A percentile compares a stretch with the other conserved stretches of the same genome.
Evolutionary conservation across 176 grass and related monocot genomes (phyloP).

Genomic region (Avena atlantica): DNA sequence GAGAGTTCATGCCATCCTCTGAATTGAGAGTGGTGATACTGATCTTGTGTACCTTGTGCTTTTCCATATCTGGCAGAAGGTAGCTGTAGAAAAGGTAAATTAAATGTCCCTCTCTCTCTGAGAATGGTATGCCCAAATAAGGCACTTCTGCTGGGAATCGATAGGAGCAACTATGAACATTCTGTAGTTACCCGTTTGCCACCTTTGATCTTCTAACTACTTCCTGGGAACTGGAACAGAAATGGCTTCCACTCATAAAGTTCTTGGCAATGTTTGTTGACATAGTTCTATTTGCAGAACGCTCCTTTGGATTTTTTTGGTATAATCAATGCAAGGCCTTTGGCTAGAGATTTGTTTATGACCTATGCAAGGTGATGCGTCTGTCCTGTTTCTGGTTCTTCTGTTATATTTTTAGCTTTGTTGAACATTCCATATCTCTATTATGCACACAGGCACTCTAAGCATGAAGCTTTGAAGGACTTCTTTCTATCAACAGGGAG

Average conservation of each 20-base stretch:
- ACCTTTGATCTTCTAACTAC: constrained; percentile 30
- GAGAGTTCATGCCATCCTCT: constrained; percentile 30
- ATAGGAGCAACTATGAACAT: constrained; percentile 29
- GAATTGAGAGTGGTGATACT: constrained; percentile 89
- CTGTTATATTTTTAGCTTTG: constrained; percentile 16
- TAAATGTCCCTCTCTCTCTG: constrained; percentile 17
- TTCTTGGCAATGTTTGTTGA: constrained; percentile 26
- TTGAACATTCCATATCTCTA: constrained; percentile 43
- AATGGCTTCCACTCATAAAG: constrained; percentile 16
- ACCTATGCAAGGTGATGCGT: constrained; percentile 84
- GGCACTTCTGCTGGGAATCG: constrained; percentile 1
- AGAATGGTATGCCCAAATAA: constrained; percentile 19
- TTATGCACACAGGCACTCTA: constrained; percentile 68
- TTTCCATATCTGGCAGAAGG: constrained; percentile 98
- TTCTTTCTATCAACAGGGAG: constrained; percentile 93
- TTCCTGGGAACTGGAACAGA: neutral
- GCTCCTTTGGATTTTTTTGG: constrained; percentile 89
- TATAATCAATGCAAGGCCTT: constrained; percentile 90
- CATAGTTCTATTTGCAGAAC: constrained; percentile 63
- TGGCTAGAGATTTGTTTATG: constrained; percentile 97
- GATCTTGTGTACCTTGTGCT: constrained; percentile 96
- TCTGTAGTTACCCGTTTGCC: neutral
- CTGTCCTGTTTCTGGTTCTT: constrained; percentile 16
- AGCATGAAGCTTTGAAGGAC: constrained; percentile 97
- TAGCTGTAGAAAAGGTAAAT: constrained; percentile 65